Conservation (phyloP, 805 yeast genomes). For the Pichia thaimueangensis region DNA sequence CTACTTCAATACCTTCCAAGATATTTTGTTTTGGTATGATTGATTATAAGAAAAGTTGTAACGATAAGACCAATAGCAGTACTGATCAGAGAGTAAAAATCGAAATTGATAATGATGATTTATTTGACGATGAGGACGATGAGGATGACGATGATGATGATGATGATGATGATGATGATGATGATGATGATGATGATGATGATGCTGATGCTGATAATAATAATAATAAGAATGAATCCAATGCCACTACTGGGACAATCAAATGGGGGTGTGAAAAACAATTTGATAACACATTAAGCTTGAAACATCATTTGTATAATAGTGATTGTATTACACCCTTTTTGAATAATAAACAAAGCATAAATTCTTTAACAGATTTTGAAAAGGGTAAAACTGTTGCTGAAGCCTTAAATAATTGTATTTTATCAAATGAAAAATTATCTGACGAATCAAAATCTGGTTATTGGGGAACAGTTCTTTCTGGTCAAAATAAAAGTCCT, state of each 20-base stretch:
- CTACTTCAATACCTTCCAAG: too few species aligned
- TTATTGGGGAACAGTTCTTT: constrained; percentile 3
- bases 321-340: not conserved
- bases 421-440: not conserved
- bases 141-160: too few species aligned
- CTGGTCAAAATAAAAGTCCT: not conserved
- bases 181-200: too few species aligned
- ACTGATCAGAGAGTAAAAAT: too few species aligned
- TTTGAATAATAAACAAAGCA: not conserved
- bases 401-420: constrained; percentile 1
- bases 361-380: not conserved
- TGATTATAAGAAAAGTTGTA: not conserved
- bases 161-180: too few species aligned
- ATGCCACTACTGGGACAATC: not conserved
- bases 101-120: not conserved
- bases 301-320: constrained; percentile 1
- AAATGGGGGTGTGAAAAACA: constrained; percentile 12
- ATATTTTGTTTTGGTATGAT: not conserved
- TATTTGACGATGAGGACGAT: too few species aligned
- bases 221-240: too few species aligned
- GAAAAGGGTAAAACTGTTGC: not conserved
- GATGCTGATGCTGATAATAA: too few species aligned
- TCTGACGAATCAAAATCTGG: not conserved
- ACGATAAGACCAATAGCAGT: too few species aligned
- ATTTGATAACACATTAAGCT: not conserved